These are phyloP conservation scores for Claviceps sorghi DNA, from an alignment of 2,329 filamentous ascomycete species.

Conservation along the genomic window DNA sequence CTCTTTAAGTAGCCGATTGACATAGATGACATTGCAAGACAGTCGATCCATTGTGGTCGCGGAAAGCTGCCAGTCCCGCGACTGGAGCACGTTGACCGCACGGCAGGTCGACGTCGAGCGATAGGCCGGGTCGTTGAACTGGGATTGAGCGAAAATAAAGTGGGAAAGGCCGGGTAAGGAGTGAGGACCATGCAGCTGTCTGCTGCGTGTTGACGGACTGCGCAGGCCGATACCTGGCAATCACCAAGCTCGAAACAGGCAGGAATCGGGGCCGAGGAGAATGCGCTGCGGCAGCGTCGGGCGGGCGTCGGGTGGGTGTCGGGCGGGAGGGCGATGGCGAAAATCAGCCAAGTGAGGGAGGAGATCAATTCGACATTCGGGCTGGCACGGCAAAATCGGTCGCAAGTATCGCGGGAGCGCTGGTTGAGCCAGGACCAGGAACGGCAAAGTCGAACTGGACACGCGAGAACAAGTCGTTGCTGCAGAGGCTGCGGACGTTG, in stretches of 20 bases:
- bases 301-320: neutral
- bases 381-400: neutral
- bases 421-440: neutral
- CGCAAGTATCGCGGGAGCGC: neutral
- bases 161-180: neutral
- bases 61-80: conserved; percentile 44
- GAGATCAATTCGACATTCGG: neutral
- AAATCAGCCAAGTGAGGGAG: neutral
- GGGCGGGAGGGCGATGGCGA: neutral
- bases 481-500: neutral
- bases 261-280: neutral
- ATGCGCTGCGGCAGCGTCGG: neutral
- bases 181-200: neutral
- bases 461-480: neutral
- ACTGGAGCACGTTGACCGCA: conserved; percentile 43
- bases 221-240: neutral
- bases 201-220: neutral
- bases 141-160: neutral
- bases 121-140: neutral
- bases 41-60: conserved; percentile 42
- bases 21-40: conserved; percentile 45
- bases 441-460: neutral
- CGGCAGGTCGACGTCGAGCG: conserved; percentile 11
- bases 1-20: conserved; percentile 37
- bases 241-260: neutral